These are phyloP conservation scores for Alopecurus myosuroides DNA, from an alignment of 176 grass and related monocot species.

Conservation along the genomic window DNA sequence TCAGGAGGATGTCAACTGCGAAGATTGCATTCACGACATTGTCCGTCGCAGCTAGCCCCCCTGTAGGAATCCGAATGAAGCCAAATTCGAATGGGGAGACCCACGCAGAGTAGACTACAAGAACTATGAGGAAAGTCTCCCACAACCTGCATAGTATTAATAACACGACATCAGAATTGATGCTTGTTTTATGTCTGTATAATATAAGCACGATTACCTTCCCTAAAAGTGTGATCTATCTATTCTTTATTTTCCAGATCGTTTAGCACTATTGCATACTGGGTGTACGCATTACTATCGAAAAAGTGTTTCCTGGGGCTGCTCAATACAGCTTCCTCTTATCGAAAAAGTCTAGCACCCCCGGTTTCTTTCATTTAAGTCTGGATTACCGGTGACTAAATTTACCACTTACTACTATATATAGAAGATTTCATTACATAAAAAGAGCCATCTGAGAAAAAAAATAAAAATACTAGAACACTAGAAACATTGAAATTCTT, in stretches of 20 bases:
- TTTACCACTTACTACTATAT: not conserved
- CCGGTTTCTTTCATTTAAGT: not conserved
- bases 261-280: not conserved
- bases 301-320: not conserved
- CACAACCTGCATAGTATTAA: slow-evolving; percentile 53
- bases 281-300: not conserved
- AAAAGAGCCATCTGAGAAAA: not conserved
- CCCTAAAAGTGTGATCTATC: not conserved
- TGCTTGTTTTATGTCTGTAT: not conserved
- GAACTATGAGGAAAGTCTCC: slow-evolving; percentile 80
- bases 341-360: not conserved
- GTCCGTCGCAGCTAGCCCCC: slow-evolving; percentile 53
- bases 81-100: slow-evolving; percentile 96
- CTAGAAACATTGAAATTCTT: not conserved
- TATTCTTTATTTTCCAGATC: not conserved
- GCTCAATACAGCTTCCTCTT: not conserved
- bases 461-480: not conserved
- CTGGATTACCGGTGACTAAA: not conserved
- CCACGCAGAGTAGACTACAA: slow-evolving; percentile 93
- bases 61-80: slow-evolving; percentile 51
- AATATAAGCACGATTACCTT: not conserved
- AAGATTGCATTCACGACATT: slow-evolving; percentile 87
- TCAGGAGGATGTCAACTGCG: slow-evolving; percentile 79
- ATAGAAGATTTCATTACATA: not conserved
- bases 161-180: slow-evolving; percentile 13